Percentiles rank a stretch among this genome's conserved stretches.
These are phyloP conservation scores for Penicillium occitanis DNA, from an alignment of 2,329 filamentous ascomycete genomes.

Conservation along the genomic window DNA sequence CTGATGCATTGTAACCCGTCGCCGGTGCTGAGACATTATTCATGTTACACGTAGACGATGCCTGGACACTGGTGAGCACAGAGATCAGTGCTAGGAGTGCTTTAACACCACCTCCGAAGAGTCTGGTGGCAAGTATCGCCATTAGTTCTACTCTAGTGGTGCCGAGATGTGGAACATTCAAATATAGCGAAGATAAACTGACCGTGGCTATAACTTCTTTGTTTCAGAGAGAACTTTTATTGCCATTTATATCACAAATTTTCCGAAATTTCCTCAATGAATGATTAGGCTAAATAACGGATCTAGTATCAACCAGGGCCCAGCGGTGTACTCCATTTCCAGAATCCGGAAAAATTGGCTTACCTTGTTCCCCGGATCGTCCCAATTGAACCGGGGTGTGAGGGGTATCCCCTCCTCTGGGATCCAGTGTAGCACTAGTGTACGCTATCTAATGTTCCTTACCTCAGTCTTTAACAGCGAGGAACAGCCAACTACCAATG, in stretches of 20 bases:
- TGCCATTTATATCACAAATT: not conserved
- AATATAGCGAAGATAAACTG: not conserved
- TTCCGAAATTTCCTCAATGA: not conserved
- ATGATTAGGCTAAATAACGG: conserved; percentile 1
- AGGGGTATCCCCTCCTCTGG: not conserved
- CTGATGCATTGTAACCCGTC: not conserved
- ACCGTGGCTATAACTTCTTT: not conserved
- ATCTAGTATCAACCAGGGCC: not conserved
- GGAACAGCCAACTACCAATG: no score
- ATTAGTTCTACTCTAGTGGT: not conserved
- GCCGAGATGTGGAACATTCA: not conserved
- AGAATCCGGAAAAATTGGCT: not conserved
- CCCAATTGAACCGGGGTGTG: not conserved
- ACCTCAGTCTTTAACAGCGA: no score
- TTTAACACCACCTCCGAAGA: not conserved
- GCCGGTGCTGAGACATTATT: not conserved
- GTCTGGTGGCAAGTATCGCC: not conserved
- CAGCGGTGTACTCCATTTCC: not conserved
- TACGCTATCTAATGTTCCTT: no score
- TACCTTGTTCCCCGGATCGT: not conserved
- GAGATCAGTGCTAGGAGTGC: not conserved
- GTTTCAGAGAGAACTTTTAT: not conserved
- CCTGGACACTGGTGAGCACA: not conserved
- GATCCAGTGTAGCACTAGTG: no score
- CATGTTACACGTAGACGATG: not conserved